These are phyloP conservation scores for Rosa chinensis DNA, from an alignment of 306 rosid genomes.

Conservation along the genomic window DNA sequence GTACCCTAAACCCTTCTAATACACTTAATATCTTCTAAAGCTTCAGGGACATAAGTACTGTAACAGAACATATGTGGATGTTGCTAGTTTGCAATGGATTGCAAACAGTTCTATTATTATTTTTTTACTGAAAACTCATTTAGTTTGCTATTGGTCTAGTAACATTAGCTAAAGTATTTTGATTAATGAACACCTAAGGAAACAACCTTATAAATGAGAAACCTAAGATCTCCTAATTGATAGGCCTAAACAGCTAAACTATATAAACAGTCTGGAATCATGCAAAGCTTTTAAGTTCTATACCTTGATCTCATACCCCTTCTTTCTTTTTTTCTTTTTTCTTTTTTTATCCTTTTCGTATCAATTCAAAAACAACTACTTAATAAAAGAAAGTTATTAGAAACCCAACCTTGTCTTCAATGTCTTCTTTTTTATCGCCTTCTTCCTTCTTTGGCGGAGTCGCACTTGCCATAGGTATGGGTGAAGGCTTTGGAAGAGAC, in stretches of 20 bases:
- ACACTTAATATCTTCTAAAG: neutral
- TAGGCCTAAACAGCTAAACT: neutral
- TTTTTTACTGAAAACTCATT: neutral
- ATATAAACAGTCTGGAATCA: neutral
- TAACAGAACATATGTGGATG: neutral
- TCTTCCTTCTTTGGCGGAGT: slow-evolving; percentile 47
- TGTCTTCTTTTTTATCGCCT: slow-evolving; percentile 41
- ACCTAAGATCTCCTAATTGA: neutral
- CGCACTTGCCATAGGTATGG: slow-evolving; percentile 43
- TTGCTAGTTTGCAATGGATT: neutral
- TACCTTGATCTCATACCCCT: neutral
- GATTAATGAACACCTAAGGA: neutral
- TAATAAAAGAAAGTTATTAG: neutral
- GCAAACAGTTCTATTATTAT: neutral
- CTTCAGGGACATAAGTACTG: neutral
- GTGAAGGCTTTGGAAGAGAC: slow-evolving; percentile 77
- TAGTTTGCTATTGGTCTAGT: neutral
- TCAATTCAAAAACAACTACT: neutral
- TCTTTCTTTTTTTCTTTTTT: too few species aligned
- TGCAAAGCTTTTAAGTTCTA: neutral
- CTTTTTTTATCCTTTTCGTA: neutral
- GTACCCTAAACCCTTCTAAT: neutral
- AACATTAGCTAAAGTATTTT: neutral
- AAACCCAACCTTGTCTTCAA: slow-evolving; percentile 55
- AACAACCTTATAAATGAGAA: neutral